Evolutionary conservation across 148 eudicot genomes (phyloP), one percentile per base, ranked within the genome.

Genomic region (Cornus kousa): DNA sequence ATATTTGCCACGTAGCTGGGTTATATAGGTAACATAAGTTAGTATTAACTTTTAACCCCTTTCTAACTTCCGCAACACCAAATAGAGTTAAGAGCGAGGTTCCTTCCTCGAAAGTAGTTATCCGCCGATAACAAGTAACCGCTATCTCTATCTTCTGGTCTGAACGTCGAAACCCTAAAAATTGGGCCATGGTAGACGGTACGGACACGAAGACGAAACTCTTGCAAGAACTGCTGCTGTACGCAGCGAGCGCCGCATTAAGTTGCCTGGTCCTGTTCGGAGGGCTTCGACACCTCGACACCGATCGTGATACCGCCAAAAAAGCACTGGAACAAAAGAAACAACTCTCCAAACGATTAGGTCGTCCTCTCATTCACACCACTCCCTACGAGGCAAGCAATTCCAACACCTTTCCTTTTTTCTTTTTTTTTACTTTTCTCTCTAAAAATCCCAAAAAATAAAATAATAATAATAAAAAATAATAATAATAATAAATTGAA

Each of bases 211-310:
- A 89, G 50, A 86, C 93, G 37, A 87, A 80, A 79, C 74, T 93
- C 33, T 23, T 93, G 46, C 95, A 93, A 59, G 92, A 93, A 55
- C 73, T 93, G 75, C 46, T 90, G 0, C 78, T 90, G 37, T 93
- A 89, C 70, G 97, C 97, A 77, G 97, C 95, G 35, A 91, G 97
- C 84, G 97, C 97, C 9, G 97, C 95, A 1, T 77, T 93, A 8
- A 93, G 97, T 71, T 86, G 88, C 5, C 60, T 93, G 77, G 96
- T 93, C 0, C 76, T 93, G 78, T 87, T 91, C 70, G 90, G 83
- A 10, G 95, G 95, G 3, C 85, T 91, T 28, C 86, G 78, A 67
- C 88, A 84, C 28, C 85, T 93, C 48, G 97, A 93, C 89, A 91
- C 94, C 24, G 91, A 93, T 84, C 97, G 97, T 48, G 97, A 91